phyloP scores from a whole-genome alignment of 768 basidiomycete genomes.

The Leucosporidium creatinivorum region DNA sequence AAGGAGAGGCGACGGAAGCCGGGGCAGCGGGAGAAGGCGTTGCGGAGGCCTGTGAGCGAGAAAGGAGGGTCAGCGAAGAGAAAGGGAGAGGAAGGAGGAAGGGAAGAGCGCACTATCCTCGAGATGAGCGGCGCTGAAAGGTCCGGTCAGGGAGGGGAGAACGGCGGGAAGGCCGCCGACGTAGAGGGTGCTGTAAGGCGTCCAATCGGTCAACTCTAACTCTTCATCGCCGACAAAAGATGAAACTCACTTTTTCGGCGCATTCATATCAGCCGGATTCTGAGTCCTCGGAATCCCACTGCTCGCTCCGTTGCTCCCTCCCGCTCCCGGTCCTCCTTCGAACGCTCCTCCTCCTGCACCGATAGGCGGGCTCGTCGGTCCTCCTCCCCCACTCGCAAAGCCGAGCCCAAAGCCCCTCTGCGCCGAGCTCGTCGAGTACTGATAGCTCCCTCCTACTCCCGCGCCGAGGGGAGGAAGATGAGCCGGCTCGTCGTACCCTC shows the following conservation, averaged over 20 bases:
- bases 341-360: neutral
- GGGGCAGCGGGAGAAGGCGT: conserved; percentile 66
- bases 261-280: conserved; percentile 34
- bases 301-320: neutral
- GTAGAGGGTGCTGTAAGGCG: conserved; percentile 67
- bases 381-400: neutral
- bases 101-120: conserved; percentile 56
- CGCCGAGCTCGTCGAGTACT: neutral
- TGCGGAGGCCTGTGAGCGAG: conserved; percentile 48
- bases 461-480: no score
- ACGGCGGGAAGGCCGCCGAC: conserved; percentile 89
- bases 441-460: neutral
- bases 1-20: conserved; percentile 91
- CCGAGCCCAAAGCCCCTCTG: neutral
- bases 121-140: conserved; percentile 68
- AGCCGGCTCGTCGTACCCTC: neutral
- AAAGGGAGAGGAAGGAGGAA: neutral
- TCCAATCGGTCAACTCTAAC: no score
- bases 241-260: conserved; percentile 30
- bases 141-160: conserved; percentile 35
- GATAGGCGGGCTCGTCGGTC: conserved; percentile 1
- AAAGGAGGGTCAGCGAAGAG: neutral
- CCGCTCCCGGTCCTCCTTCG: no score
- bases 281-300: conserved; percentile 12
- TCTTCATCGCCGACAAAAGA: no score